Evolutionary conservation across 164 flowering plant genomes (phyloP).

Genomic region (Stephania yunnanensis): DNA sequence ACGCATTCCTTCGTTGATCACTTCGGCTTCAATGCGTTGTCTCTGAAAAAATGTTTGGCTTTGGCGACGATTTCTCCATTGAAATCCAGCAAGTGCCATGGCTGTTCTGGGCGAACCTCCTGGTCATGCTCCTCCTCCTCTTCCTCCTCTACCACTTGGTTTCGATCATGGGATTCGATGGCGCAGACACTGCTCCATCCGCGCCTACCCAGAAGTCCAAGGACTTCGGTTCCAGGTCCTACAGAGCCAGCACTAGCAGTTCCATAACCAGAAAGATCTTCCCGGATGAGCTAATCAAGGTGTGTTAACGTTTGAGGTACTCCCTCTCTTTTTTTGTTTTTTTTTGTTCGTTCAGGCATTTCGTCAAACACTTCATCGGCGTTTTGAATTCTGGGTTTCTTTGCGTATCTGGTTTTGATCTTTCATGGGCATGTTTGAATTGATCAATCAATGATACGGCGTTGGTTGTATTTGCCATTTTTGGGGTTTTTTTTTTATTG

Average conservation of each 20-base stretch:
- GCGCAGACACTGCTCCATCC: neutral
- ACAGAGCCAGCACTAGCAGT: neutral
- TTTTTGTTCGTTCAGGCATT: neutral
- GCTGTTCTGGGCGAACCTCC: conserved; percentile 1
- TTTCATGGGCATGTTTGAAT: neutral
- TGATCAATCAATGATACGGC: neutral
- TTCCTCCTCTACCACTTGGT: neutral
- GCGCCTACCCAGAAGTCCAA: neutral
- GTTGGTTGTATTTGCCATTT: neutral
- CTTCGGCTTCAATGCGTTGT: neutral
- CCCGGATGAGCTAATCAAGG: neutral
- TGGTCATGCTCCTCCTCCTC: neutral
- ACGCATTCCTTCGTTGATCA: too few relatives aligned
- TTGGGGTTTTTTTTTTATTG: neutral
- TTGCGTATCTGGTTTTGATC: neutral
- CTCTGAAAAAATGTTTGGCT: neutral
- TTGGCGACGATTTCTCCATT: neutral
- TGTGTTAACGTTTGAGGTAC: neutral
- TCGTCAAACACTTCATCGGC: neutral
- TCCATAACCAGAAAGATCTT: neutral
- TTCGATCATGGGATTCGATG: neutral
- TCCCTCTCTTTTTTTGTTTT: neutral
- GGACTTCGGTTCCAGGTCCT: neutral
- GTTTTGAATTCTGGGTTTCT: neutral
- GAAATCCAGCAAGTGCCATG: conserved; percentile 2